These are phyloP conservation scores for Puccinia novopanici DNA, from an alignment of 1,284 basidiomycete genomes.

Conservation along the genomic window DNA sequence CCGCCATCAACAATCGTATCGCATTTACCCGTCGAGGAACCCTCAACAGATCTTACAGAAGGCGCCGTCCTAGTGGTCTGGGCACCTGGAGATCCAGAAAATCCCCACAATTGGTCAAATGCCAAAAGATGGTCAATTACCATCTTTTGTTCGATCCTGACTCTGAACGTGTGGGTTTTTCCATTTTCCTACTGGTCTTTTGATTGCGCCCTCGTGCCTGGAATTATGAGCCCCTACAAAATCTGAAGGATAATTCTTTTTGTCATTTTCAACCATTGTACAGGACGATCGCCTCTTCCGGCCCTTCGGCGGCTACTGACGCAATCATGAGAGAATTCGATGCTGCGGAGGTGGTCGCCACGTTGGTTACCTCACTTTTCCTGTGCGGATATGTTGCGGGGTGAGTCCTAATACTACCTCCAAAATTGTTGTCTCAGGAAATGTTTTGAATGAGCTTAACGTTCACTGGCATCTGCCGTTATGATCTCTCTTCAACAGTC, in stretches of 20 bases:
- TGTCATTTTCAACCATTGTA: not conserved
- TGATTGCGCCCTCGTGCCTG: conserved; percentile 62
- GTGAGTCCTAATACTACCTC: not conserved
- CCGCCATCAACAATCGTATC: conserved; percentile 5
- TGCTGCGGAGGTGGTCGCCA: conserved; percentile 13
- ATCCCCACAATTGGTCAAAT: conserved; percentile 68
- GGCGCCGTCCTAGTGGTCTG: conserved; percentile 37
- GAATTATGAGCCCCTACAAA: not conserved
- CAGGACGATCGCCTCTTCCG: conserved; percentile 51
- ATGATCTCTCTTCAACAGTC: not conserved
- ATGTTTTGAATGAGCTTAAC: not conserved
- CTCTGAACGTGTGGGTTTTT: conserved; percentile 65
- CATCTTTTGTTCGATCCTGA: conserved; percentile 62
- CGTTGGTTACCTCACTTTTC: conserved; percentile 36
- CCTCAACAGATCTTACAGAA: not conserved
- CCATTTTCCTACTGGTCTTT: conserved; percentile 6
- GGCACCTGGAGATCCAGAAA: conserved; percentile 63
- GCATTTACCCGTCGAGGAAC: not conserved
- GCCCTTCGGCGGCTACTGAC: conserved; percentile 31
- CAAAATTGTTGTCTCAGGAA: not conserved
- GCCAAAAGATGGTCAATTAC: conserved; percentile 65
- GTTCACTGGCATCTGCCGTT: not conserved
- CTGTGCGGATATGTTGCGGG: conserved; percentile 43
- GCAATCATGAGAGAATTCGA: conserved; percentile 18
- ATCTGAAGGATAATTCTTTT: not conserved